Evolutionary conservation across 768 basidiomycete genomes (phyloP).

Genomic region (Podaxis sp.): DNA sequence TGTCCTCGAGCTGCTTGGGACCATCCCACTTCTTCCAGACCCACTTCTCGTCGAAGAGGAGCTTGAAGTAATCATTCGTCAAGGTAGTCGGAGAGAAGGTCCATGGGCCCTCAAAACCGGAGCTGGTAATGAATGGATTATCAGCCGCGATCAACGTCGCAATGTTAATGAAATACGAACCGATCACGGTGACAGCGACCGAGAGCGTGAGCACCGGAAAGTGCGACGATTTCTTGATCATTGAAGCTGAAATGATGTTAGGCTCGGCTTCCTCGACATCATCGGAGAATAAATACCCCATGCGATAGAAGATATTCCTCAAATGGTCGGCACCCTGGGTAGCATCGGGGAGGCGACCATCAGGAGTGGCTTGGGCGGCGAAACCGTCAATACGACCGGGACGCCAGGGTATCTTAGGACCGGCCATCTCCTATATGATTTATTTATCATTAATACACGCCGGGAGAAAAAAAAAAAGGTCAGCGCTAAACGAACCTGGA

Average conservation of each 20-base stretch:
- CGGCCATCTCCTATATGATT: conserved; percentile 73
- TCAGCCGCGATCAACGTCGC: neutral
- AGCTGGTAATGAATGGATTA: conserved; percentile 32
- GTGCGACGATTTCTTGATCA: conserved; percentile 96
- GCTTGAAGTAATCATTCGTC: conserved; percentile 84
- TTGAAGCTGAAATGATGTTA: conserved; percentile 55
- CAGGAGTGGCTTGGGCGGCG: conserved; percentile 71
- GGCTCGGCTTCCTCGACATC: neutral
- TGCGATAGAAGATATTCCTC: conserved; percentile 86
- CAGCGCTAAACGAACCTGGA: conserved; percentile 49
- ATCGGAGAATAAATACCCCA: conserved; percentile 53
- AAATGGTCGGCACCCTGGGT: conserved; percentile 82
- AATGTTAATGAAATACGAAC: conserved; percentile 30
- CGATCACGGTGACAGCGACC: conserved; percentile 91
- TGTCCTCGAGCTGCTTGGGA: conserved; percentile 93
- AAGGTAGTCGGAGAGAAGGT: conserved; percentile 90
- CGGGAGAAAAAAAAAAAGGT: neutral
- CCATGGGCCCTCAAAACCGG: conserved; percentile 91
- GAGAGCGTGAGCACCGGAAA: conserved; percentile 92
- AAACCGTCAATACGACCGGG: conserved; percentile 91
- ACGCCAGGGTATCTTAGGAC: conserved; percentile 92
- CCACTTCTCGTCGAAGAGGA: conserved; percentile 90
- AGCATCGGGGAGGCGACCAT: conserved; percentile 90
- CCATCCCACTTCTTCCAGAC: conserved; percentile 96
- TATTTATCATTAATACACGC: neutral